phyloP scores from a whole-genome alignment of 371 early-diverging fungal species.

The Haplosporangium sp. region DNA sequence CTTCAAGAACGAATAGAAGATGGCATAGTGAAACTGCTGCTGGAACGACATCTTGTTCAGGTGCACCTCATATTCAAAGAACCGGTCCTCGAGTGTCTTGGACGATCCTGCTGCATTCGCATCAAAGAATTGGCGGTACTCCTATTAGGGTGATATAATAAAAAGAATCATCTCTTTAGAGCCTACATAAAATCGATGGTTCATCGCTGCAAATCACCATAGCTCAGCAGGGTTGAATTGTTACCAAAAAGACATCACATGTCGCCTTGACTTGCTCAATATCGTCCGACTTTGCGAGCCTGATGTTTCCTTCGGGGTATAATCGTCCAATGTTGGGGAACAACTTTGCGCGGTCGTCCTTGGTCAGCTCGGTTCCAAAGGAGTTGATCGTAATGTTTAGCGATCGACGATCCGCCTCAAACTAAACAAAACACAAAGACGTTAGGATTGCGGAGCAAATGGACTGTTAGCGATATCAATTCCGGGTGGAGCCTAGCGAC shows the following conservation, averaged over 20 bases:
- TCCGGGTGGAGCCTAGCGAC: background rate
- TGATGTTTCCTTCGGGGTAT: conserved; percentile 90
- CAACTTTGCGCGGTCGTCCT: conserved; percentile 94
- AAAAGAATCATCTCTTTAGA: background rate
- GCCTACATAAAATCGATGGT: too few species aligned
- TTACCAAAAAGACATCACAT: conserved; percentile 85
- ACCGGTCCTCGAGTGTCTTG: conserved; percentile 92
- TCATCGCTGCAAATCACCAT: too few species aligned
- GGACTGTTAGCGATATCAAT: background rate
- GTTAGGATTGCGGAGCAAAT: background rate
- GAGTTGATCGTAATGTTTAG: conserved; percentile 99
- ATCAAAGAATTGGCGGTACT: conserved; percentile 83
- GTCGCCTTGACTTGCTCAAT: conserved; percentile 90
- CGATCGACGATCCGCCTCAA: conserved; percentile 97
- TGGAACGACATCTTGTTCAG: conserved; percentile 94
- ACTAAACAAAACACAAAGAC: conserved; percentile 60
- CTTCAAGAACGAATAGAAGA: conserved; percentile 97
- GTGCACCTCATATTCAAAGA: conserved; percentile 94
- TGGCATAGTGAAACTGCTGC: conserved; percentile 96
- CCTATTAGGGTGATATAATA: conserved; percentile 32
- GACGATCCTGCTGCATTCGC: conserved; percentile 49
- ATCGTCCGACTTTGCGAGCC: conserved; percentile 92
- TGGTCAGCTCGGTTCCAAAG: conserved; percentile 94
- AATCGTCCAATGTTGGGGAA: conserved; percentile 93
- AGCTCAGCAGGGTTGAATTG: background rate